These are phyloP conservation scores for Eucalyptus grandis DNA, from an alignment of 345 rosid species.

Conservation along the genomic window DNA sequence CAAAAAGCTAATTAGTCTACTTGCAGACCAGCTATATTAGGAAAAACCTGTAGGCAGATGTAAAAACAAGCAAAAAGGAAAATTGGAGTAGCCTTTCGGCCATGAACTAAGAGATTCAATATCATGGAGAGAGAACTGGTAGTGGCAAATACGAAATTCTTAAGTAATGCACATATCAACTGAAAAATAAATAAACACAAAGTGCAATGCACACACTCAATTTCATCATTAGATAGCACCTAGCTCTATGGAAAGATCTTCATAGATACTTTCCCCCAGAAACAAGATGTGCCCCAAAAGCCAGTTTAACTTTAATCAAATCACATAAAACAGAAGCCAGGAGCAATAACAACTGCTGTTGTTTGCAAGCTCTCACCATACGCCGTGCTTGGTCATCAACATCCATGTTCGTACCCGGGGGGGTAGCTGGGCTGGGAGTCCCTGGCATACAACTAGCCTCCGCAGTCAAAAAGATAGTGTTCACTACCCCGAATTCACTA, in stretches of 20 bases:
- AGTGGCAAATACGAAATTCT: neutral
- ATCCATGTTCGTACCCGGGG: constrained; percentile 49
- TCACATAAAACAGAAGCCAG: neutral
- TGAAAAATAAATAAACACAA: neutral
- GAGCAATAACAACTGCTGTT: neutral
- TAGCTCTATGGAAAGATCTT: neutral
- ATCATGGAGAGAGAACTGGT: neutral
- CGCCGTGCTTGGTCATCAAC: constrained; percentile 47
- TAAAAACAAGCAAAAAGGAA: neutral
- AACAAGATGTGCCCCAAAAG: neutral
- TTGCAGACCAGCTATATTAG: neutral
- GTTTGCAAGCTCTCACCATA: constrained; percentile 23
- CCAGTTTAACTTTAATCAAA: neutral
- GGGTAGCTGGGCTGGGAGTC: constrained; percentile 14
- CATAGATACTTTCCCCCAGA: neutral
- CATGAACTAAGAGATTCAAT: neutral
- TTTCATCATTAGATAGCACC: neutral
- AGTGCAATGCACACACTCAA: neutral
- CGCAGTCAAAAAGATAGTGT: constrained; percentile 41
- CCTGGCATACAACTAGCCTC: constrained; percentile 31
- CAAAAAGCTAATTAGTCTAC: neutral
- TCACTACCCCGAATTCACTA: constrained; percentile 58
- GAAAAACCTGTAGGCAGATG: neutral
- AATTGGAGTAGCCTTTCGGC: neutral
- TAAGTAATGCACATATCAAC: neutral